Conservation (phyloP, 352 stramenopile species). For the Elongisporangium anandrum region DNA sequence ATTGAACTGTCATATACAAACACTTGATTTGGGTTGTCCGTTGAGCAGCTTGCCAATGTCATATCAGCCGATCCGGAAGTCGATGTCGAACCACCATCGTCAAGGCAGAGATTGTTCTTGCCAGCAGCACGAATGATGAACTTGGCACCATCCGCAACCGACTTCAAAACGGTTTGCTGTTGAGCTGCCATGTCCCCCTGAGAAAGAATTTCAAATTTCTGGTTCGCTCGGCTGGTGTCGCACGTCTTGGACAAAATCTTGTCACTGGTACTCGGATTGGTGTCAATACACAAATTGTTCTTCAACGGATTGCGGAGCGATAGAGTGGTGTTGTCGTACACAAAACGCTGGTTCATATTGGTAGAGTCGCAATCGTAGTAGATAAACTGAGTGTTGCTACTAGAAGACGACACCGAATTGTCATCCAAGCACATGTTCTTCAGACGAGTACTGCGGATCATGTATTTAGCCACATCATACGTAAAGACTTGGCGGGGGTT, state of each 20-base stretch:
- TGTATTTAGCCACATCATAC: conserved; percentile 12
- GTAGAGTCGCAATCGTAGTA: conserved; percentile 16
- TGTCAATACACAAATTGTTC: conserved; percentile 21
- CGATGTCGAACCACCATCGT: conserved; percentile 20
- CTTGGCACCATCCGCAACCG: conserved; percentile 13
- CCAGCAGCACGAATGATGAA: conserved; percentile 16
- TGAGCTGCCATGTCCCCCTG: conserved; percentile 7
- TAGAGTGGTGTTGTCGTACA: conserved; percentile 14
- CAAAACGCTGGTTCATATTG: conserved; percentile 20
- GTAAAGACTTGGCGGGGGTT: conserved; percentile 22
- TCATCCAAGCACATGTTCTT: conserved; percentile 1
- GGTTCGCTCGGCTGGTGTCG: conserved; percentile 13
- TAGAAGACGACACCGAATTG: conserved; percentile 1
- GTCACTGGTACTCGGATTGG: not conserved
- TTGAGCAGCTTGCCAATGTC: conserved; percentile 9
- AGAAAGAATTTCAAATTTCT: conserved; percentile 16
- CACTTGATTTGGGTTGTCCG: conserved; percentile 26
- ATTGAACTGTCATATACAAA: conserved; percentile 16
- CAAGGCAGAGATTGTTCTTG: conserved; percentile 26
- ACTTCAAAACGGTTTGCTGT: conserved; percentile 9
- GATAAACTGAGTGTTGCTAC: not conserved
- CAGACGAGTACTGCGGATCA: not conserved
- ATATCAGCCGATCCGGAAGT: conserved; percentile 1
- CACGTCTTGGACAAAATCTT: conserved; percentile 12
- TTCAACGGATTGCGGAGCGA: conserved; percentile 24